Percentiles rank a stretch among this genome's conserved stretches.
phyloP scores from a whole-genome alignment of 768 basidiomycete genomes.

The Xanthoconium purpureum region DNA sequence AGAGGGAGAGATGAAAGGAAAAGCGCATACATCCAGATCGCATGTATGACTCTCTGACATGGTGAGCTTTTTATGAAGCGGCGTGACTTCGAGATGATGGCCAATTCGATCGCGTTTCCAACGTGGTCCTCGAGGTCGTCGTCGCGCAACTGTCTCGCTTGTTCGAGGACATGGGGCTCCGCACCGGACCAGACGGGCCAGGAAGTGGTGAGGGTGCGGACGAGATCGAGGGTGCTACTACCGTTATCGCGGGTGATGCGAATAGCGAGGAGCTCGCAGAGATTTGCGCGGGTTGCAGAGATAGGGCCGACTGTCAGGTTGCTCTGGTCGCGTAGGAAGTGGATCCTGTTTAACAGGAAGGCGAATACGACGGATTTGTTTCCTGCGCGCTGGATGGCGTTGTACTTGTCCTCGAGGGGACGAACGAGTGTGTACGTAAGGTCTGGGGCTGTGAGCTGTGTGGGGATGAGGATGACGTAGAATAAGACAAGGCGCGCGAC shows the following conservation, averaged over 20 bases:
- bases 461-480: conserved; percentile 8
- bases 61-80: conserved; percentile 86
- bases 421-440: conserved; percentile 87
- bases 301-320: conserved; percentile 61
- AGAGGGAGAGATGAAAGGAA: background rate
- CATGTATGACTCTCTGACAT: conserved; percentile 87
- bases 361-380: conserved; percentile 89
- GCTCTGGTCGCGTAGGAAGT: conserved; percentile 78
- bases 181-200: conserved; percentile 83
- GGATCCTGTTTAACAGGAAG: conserved; percentile 80
- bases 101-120: conserved; percentile 92
- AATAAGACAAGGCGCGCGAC: conserved; percentile 21
- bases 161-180: conserved; percentile 52
- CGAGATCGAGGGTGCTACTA: conserved; percentile 64
- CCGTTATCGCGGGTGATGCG: conserved; percentile 72
- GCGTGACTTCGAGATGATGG: conserved; percentile 83
- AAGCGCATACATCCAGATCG: conserved; percentile 65
- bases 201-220: conserved; percentile 67
- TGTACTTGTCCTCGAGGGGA: conserved; percentile 86
- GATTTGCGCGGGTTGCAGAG: conserved; percentile 68
- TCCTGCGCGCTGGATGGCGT: conserved; percentile 60
- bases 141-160: conserved; percentile 61
- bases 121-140: conserved; percentile 74
- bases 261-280: conserved; percentile 90
- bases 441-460: conserved; percentile 78